phyloP scores from a whole-genome alignment of 345 rosid species.

The Kandelia obovata region DNA sequence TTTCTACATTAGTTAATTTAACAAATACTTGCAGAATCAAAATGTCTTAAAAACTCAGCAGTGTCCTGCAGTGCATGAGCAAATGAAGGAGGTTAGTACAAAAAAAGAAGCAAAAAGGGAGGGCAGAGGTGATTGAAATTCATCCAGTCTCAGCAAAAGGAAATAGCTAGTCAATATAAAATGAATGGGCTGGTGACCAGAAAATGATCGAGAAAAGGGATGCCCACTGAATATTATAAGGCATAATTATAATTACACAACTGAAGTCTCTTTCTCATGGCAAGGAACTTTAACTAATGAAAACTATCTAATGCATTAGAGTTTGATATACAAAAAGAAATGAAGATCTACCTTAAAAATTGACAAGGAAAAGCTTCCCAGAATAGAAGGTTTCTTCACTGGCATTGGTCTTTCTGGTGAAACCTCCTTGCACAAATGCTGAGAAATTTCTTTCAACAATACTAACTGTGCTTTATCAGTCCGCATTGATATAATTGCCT shows the following conservation, averaged over 20 bases:
- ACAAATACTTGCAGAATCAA: background rate
- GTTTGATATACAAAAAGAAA: background rate
- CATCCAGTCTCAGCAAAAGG: too few species aligned
- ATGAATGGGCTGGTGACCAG: too few species aligned
- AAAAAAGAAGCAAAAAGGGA: background rate
- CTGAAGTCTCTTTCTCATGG: too few species aligned
- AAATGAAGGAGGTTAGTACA: too few species aligned
- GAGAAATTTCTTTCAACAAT: constrained; percentile 91
- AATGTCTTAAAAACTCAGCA: background rate
- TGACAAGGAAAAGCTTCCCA: constrained; percentile 46
- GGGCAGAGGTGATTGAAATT: too few species aligned
- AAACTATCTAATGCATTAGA: background rate
- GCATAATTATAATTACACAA: too few species aligned
- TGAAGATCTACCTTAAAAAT: constrained; percentile 64
- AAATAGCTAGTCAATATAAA: too few species aligned
- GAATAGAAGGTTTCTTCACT: constrained; percentile 43
- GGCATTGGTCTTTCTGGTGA: constrained; percentile 53
- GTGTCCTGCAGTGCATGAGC: background rate
- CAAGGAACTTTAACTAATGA: background rate
- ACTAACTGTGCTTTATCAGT: constrained; percentile 86
- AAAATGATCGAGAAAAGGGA: too few species aligned
- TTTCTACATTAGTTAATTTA: background rate
- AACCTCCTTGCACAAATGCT: constrained; percentile 75
- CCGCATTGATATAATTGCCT: constrained; percentile 81
- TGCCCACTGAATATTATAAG: too few species aligned